Evolutionary conservation across 2,329 filamentous ascomycete genomes (phyloP).

Genomic region (Coniochaeta prunicola): DNA sequence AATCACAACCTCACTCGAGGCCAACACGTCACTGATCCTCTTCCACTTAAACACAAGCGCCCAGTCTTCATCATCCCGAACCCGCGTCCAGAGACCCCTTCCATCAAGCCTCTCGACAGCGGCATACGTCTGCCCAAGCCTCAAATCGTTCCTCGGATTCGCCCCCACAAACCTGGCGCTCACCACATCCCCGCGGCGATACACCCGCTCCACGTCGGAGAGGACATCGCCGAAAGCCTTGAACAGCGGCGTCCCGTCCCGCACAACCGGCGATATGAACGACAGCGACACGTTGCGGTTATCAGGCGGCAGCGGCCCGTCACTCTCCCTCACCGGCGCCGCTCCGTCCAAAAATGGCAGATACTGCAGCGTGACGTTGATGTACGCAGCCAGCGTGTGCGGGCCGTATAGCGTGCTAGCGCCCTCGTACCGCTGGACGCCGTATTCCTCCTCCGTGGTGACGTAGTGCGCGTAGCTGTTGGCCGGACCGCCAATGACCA

Average conservation of each 20-base stretch:
- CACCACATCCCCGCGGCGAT: slow-evolving; percentile 54
- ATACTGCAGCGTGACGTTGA: slow-evolving; percentile 73
- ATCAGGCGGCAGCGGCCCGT: slow-evolving; percentile 64
- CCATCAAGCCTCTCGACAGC: slow-evolving; percentile 59
- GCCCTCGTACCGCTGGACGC: slow-evolving; percentile 87
- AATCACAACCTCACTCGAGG: slow-evolving; percentile 70
- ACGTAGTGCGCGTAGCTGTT: slow-evolving; percentile 89
- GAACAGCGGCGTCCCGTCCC: slow-evolving; percentile 59
- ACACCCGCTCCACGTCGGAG: slow-evolving; percentile 43
- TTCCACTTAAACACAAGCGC: slow-evolving; percentile 74
- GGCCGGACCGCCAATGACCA: slow-evolving; percentile 80
- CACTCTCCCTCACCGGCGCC: slow-evolving; percentile 28
- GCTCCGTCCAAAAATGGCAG: slow-evolving; percentile 56
- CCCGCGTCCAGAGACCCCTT: slow-evolving; percentile 51
- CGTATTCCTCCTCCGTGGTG: slow-evolving; percentile 71
- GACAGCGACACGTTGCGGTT: slow-evolving; percentile 68
- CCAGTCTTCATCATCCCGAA: slow-evolving; percentile 77
- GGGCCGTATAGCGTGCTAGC: slow-evolving; percentile 84
- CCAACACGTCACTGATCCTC: slow-evolving; percentile 60
- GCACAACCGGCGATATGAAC: slow-evolving; percentile 74
- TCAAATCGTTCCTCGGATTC: slow-evolving; percentile 83
- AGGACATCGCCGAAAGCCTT: slow-evolving; percentile 65
- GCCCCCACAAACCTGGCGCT: slow-evolving; percentile 72
- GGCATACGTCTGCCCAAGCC: slow-evolving; percentile 69
- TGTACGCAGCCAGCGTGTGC: slow-evolving; percentile 76